phyloP scores from a whole-genome alignment of 345 rosid species.

The Citrus medica region DNA sequence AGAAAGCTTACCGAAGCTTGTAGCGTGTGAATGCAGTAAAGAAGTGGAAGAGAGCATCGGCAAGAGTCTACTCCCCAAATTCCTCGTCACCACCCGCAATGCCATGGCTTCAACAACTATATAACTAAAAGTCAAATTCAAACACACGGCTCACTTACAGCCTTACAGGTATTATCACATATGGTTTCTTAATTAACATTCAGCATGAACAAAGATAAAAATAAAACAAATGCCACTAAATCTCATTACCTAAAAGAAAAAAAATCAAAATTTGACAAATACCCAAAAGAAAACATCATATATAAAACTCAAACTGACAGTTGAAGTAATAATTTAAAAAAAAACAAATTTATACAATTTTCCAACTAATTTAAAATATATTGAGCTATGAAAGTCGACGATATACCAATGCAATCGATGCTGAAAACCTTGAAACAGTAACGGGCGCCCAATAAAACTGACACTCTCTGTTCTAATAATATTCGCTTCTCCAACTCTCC shows the following conservation, averaged over 20 bases:
- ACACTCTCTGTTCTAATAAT: no score
- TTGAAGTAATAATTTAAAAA: neutral
- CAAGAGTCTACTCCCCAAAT: slow-evolving; percentile 26
- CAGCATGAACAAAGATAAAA: neutral
- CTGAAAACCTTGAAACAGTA: neutral
- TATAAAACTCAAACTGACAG: neutral
- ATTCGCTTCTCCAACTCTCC: no score
- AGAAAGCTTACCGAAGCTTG: slow-evolving; percentile 72
- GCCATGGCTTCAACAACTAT: slow-evolving; percentile 30
- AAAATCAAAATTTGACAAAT: neutral
- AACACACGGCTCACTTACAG: neutral
- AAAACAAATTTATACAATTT: neutral
- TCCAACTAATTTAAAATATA: neutral
- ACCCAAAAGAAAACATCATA: neutral
- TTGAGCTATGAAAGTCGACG: neutral
- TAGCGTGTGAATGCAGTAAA: slow-evolving; percentile 84
- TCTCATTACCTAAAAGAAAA: neutral
- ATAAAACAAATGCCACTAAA: neutral
- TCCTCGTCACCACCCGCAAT: slow-evolving; percentile 29
- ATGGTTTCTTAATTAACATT: neutral
- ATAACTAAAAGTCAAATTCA: neutral
- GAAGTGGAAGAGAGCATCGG: slow-evolving; percentile 28
- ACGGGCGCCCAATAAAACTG: no score
- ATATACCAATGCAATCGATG: neutral
- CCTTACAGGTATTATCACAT: neutral